Conservation (phyloP, 257 asterid species). For the Capsicum chinense region DNA sequence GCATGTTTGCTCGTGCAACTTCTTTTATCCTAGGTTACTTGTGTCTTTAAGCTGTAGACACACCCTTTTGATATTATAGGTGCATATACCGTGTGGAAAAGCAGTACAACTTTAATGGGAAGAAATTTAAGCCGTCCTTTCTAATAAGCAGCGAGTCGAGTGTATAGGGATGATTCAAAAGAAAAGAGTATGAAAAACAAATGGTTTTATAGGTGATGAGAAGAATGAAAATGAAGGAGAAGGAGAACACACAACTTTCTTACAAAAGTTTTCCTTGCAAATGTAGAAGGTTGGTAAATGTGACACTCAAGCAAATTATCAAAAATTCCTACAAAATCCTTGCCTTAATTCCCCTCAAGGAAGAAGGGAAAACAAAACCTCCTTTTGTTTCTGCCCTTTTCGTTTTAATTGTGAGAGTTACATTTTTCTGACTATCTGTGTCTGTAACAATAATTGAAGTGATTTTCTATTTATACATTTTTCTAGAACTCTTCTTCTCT, state of each 20-base stretch:
- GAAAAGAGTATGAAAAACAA: background rate
- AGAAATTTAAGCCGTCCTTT: background rate
- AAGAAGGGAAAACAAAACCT: background rate
- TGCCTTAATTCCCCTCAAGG: background rate
- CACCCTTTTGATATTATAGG: slow-evolving; percentile 13
- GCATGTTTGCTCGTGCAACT: background rate
- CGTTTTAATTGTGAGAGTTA: background rate
- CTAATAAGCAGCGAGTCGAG: background rate
- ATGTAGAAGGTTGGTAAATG: background rate
- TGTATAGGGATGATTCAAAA: background rate
- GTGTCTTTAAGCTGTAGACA: background rate
- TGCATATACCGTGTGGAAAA: slow-evolving; percentile 7
- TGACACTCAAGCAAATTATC: background rate
- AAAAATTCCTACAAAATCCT: background rate
- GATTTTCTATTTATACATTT: slow-evolving; percentile 14
- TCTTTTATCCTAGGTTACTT: background rate
- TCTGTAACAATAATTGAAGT: background rate
- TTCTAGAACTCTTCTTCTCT: background rate
- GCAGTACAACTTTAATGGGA: background rate
- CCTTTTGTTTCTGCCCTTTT: background rate
- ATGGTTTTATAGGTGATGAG: background rate
- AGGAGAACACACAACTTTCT: slow-evolving; percentile 8
- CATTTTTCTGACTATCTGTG: background rate
- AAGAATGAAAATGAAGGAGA: slow-evolving; percentile 22
- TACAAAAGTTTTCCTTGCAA: background rate